These are phyloP conservation scores for Macadamia integrifolia DNA, from an alignment of 164 flowering plant genomes.

Conservation along the genomic window DNA sequence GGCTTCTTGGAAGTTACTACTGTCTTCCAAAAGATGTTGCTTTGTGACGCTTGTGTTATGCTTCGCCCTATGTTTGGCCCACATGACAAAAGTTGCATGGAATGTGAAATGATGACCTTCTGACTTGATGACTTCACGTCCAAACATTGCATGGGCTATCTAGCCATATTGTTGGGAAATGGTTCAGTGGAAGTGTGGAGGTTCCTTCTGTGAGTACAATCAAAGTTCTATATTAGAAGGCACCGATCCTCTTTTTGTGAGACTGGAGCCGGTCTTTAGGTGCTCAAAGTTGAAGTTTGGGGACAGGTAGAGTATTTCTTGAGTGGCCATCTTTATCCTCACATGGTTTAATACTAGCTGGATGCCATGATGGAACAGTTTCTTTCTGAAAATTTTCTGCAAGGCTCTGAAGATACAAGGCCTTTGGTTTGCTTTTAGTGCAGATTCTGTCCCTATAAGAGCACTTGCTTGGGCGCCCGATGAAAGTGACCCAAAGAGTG, in stretches of 20 bases:
- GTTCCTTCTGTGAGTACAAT: conserved; percentile 63
- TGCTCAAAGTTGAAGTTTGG: conserved; percentile 75
- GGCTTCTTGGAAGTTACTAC: conserved; percentile 12
- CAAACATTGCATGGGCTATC: conserved; percentile 69
- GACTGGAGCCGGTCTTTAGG: conserved; percentile 77
- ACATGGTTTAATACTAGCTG: conserved; percentile 71
- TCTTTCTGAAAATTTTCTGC: conserved; percentile 86
- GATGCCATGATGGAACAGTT: conserved; percentile 99
- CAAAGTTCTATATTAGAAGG: conserved; percentile 44
- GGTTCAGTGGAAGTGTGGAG: conserved; percentile 99
- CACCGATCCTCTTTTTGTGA: conserved; percentile 92
- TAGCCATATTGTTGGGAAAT: conserved; percentile 90
- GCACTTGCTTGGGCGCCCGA: conserved; percentile 84
- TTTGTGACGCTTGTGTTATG: conserved; percentile 57
- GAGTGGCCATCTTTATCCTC: conserved; percentile 86
- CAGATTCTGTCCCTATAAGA: conserved; percentile 87
- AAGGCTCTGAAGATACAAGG: conserved; percentile 51
- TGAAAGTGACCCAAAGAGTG: conserved; percentile 42
- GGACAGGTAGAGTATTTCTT: conserved; percentile 78
- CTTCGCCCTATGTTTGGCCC: conserved; percentile 49
- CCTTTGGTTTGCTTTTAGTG: conserved; percentile 84
- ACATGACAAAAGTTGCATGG: conserved; percentile 97
- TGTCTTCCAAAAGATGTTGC: conserved; percentile 38
- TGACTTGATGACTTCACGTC: conserved; percentile 14
- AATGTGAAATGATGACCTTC: conserved; percentile 89